A percentile compares a stretch with the other conserved stretches of the same genome.
phyloP scores from a whole-genome alignment of 208 protist species.

The Plasmodiophora brassicae region DNA sequence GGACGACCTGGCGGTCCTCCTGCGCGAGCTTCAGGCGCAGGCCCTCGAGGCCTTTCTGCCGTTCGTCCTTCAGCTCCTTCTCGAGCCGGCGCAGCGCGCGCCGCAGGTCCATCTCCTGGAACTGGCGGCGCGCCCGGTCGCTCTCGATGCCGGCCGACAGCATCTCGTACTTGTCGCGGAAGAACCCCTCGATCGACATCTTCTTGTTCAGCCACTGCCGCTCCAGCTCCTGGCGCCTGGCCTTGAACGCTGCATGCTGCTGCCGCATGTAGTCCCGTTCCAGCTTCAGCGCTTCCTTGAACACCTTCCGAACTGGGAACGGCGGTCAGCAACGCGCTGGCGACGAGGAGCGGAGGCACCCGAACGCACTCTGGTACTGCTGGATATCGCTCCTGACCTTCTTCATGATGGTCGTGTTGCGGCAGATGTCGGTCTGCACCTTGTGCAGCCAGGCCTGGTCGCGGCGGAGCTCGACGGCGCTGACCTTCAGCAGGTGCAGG shows the following conservation, averaged over 20 bases:
- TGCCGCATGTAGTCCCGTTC: neutral
- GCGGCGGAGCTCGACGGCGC: neutral
- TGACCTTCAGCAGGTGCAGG: neutral
- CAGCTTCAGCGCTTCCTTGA: neutral
- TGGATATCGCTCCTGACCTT: neutral
- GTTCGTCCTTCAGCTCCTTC: neutral
- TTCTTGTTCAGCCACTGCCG: neutral
- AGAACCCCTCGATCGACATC: neutral
- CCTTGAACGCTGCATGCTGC: constrained; percentile 4
- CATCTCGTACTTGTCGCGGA: constrained; percentile 26
- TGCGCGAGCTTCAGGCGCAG: too few species aligned
- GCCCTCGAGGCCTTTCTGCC: neutral
- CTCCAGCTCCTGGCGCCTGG: neutral
- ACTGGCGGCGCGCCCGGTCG: neutral
- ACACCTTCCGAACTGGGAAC: neutral
- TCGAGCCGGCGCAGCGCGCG: neutral
- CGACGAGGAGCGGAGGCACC: neutral
- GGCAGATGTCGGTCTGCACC: neutral
- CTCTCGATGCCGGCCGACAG: neutral
- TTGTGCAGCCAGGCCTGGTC: neutral
- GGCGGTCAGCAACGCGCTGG: too few species aligned
- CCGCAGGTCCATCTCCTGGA: neutral
- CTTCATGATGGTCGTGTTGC: neutral
- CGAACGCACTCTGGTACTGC: neutral
- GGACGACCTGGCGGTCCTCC: too few species aligned